Evolutionary conservation across 2,329 filamentous ascomycete genomes (phyloP).

Genomic region (Zymoseptoria passerinii): DNA sequence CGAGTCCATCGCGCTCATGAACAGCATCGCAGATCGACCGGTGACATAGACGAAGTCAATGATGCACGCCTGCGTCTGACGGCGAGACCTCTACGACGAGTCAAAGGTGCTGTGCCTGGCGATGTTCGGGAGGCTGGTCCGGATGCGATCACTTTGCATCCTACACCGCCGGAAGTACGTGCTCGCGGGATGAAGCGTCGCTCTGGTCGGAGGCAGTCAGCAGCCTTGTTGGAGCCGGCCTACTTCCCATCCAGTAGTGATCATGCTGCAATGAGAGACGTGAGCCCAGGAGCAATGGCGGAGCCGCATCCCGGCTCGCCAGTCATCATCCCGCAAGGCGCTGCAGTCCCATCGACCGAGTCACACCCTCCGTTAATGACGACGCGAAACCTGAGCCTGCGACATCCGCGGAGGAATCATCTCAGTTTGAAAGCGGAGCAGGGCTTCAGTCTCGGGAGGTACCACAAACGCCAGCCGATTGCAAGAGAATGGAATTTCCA

Average conservation of each 20-base stretch:
- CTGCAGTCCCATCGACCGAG: neutral
- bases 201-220: neutral
- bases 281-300: neutral
- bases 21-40: neutral
- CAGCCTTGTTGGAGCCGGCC: neutral
- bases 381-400: constrained; percentile 20
- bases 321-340: neutral
- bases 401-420: constrained; percentile 27
- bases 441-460: constrained; percentile 34
- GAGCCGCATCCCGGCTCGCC: neutral
- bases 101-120: neutral
- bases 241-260: neutral
- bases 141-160: neutral
- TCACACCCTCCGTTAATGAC: constrained; percentile 1
- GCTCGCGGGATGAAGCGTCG: neutral
- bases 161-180: neutral
- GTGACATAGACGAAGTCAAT: neutral
- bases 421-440: constrained; percentile 30
- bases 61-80: neutral
- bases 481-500: constrained; percentile 62
- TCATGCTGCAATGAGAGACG: neutral
- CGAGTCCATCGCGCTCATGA: constrained; percentile 12
- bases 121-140: neutral
- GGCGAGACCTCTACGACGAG: constrained; percentile 5
- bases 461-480: constrained; percentile 54